Percentiles rank a stretch among this genome's conserved stretches.
Conservation (phyloP, 2,329 filamentous ascomycete genomes). For the Dactylellina sp. region DNA sequence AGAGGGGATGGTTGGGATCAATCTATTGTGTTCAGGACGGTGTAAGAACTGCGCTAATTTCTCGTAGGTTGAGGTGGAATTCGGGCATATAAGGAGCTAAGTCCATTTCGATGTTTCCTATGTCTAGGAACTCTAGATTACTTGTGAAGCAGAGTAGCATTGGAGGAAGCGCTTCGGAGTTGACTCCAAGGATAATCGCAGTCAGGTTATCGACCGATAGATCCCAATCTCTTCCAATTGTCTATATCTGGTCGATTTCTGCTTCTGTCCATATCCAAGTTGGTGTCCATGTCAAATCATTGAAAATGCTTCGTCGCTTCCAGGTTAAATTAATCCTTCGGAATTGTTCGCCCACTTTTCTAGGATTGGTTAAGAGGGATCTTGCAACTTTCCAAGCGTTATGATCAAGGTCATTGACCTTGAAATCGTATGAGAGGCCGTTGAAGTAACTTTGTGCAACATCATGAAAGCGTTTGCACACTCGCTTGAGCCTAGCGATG, state of each 20-base stretch:
- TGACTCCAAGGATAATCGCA: background rate
- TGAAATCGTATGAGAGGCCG: background rate
- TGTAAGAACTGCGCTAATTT: background rate
- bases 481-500: background rate
- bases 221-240: background rate
- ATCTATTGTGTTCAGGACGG: background rate
- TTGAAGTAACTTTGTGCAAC: background rate
- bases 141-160: background rate
- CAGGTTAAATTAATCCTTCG: background rate
- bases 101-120: background rate
- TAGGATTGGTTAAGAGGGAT: background rate
- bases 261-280: constrained; percentile 5
- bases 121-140: background rate
- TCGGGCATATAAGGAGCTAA: background rate
- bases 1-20: background rate
- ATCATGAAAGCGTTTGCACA: background rate
- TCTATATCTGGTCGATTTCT: background rate
- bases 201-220: background rate
- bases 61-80: background rate
- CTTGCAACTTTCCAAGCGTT: background rate
- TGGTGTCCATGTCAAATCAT: background rate
- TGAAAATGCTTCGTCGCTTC: background rate
- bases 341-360: background rate
- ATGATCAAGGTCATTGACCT: background rate
- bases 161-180: constrained; percentile 12